Percentiles rank a stretch among this genome's conserved stretches.
Evolutionary conservation across 257 asterid genomes (phyloP).

Genomic region (Solanum stenotomum): DNA sequence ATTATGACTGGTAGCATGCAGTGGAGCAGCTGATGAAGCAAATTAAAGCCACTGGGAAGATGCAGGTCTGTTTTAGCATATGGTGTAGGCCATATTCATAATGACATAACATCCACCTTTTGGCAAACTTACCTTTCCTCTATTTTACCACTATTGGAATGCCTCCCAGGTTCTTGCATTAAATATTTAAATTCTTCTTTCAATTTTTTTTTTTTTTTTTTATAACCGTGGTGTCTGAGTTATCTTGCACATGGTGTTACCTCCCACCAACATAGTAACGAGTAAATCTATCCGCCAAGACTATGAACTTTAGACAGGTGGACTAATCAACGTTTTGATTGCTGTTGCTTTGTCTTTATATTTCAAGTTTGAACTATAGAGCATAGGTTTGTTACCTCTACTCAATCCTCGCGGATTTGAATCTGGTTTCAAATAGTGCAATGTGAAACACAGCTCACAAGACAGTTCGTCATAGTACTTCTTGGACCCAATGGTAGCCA

Average conservation of each 20-base stretch:
- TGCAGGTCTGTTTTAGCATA: conserved; percentile 42
- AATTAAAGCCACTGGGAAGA: conserved; percentile 36
- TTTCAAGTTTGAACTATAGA: neutral
- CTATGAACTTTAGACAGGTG: neutral
- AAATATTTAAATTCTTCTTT: neutral
- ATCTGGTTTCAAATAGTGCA: neutral
- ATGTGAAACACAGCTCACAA: neutral
- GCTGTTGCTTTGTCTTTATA: neutral
- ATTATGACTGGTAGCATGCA: conserved; percentile 25
- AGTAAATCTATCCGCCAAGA: neutral
- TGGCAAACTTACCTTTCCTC: conserved; percentile 35
- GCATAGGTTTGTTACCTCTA: neutral
- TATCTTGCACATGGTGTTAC: neutral
- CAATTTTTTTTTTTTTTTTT: neutral
- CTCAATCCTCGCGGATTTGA: neutral
- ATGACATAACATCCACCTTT: conserved; percentile 27
- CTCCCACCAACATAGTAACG: neutral
- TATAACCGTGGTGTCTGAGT: neutral
- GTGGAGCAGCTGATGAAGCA: conserved; percentile 9
- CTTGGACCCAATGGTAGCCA: neutral
- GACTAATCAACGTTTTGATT: neutral
- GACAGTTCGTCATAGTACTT: neutral
- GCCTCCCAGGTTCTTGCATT: conserved; percentile 23
- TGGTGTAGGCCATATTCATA: conserved; percentile 71
- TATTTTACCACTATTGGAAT: conserved; percentile 75